A percentile compares a stretch with the other conserved stretches of the same genome.
Evolutionary conservation across 106 monocot species (phyloP).

Genomic region (Allium fistulosum): DNA sequence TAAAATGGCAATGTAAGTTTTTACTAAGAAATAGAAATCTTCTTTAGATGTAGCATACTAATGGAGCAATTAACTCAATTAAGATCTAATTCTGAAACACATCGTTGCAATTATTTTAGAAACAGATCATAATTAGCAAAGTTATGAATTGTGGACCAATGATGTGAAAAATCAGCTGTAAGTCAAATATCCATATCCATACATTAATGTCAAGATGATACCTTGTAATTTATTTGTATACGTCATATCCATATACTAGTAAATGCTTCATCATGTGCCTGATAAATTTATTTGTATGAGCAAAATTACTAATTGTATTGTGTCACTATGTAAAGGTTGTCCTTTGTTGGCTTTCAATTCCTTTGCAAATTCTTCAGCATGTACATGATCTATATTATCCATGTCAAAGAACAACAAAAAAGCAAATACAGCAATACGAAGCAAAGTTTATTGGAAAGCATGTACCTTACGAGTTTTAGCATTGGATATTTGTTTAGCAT

Average conservation of each 20-base stretch:
- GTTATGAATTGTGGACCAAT: no score
- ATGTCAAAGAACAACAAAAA: neutral
- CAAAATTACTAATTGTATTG: slow-evolving; percentile 40
- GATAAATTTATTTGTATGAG: slow-evolving; percentile 8
- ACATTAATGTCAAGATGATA: no score
- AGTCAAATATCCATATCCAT: no score
- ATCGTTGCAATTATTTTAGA: no score
- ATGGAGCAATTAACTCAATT: no score
- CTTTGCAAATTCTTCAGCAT: slow-evolving; percentile 94
- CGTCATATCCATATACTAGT: slow-evolving; percentile 60
- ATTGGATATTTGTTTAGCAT: slow-evolving; percentile 84
- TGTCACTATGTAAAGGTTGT: slow-evolving; percentile 27
- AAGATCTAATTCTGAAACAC: no score
- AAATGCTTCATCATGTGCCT: slow-evolving; percentile 88
- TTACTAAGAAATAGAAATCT: no score
- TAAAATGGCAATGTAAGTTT: no score
- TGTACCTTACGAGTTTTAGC: slow-evolving; percentile 76
- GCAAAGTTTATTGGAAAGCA: neutral
- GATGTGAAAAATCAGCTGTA: no score
- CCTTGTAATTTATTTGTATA: neutral
- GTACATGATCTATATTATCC: neutral
- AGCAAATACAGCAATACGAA: neutral
- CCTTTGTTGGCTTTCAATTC: slow-evolving; percentile 60
- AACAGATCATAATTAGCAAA: no score
- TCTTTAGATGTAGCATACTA: no score